phyloP scores from a whole-genome alignment of 1,139 yeast genomes.

The Protomyces arabidopsidicola region DNA sequence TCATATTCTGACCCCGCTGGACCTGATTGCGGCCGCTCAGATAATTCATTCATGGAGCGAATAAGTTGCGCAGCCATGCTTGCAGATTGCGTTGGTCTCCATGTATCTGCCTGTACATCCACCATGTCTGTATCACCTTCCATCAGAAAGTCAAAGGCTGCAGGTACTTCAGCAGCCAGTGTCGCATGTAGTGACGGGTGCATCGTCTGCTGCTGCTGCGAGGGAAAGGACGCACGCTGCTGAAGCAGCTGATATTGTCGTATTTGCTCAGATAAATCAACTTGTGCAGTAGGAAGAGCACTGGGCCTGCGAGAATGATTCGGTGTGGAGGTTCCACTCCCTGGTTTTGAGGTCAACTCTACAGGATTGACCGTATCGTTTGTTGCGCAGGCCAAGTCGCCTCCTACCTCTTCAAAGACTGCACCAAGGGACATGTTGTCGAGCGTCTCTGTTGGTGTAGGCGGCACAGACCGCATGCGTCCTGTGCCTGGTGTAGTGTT shows the following conservation, averaged over 20 bases:
- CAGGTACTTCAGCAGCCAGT: background rate
- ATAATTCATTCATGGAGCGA: background rate
- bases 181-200: background rate
- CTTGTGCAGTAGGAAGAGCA: background rate
- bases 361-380: background rate
- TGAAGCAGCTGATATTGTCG: background rate
- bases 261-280: background rate
- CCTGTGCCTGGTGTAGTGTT: background rate
- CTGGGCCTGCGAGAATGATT: background rate
- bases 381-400: background rate
- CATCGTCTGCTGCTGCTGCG: background rate
- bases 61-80: background rate
- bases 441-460: background rate
- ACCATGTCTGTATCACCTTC: background rate
- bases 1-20: background rate
- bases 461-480: background rate
- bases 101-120: background rate
- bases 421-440: background rate
- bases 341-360: background rate
- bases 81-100: background rate
- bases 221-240: background rate
- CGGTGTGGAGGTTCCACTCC: background rate
- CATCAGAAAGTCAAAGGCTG: background rate
- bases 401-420: background rate
- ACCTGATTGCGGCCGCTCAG: background rate